Base-by-base conservation (phyloP, 1,139 yeast species). In the Candida sanyaensis region DNA sequence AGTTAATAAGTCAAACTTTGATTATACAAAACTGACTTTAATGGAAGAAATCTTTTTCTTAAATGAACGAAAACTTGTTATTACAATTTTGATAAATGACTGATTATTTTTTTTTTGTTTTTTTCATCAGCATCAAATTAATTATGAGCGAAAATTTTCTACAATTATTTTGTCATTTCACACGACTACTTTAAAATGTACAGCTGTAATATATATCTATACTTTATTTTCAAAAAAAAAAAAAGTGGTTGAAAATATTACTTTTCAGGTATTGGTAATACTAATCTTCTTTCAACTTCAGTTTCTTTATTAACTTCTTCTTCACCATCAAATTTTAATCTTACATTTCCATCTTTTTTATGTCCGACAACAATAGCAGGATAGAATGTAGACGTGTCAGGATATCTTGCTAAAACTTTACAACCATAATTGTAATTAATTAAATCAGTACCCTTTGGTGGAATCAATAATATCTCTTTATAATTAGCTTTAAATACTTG, bases 241-340 rank as follows among this genome's bases (percentile, higher is more conserved):
- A 17, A 17, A 17, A 17, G 21, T 17, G 21, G 21, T 17, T 17
- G 21, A 17, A n/a, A n/a, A 10, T 17, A 32, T 45, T 54, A 63
- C 55, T 64, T 65, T 47, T 69, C 77, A 1, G 95, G 93, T 55
- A 76, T 83, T 3, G 96, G 95, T 38, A 92, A 71, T 4, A 92
- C 98, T 50, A 88, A 75, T 49, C 92, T 71, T 55, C 98, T 74
- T 50, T 86, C 91, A 2, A 93, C 98, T 58, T 91, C 97, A 0
- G 97, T 93, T 62, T 92, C 97, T 65, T 93, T 93, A 47, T 89
- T 93, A 1, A 85, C 96, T 61, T 95, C 99, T 60, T 93, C 99
- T 65, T 93, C 99, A 6, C 99, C 99, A 59, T 95, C 99, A 60
- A 95, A 95, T 59, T 83, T 81, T 47, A 95, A 75, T 56, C 89